These are phyloP conservation scores for Teratosphaeria epicoccoides DNA, from an alignment of 2,329 filamentous ascomycete species.

Conservation along the genomic window DNA sequence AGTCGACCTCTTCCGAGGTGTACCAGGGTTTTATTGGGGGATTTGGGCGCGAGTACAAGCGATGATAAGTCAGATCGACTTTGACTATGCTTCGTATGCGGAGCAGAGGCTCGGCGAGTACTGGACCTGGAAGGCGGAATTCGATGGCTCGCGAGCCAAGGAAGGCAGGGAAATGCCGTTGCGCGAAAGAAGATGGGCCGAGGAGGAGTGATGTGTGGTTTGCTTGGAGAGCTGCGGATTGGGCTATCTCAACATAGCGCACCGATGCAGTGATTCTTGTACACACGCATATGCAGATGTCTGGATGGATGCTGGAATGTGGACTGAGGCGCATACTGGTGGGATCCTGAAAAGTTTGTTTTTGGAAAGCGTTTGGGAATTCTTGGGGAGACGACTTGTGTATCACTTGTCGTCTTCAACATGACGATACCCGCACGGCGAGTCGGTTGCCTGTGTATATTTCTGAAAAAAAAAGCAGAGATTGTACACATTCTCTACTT, in stretches of 20 bases:
- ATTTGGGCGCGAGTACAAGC: slow-evolving; percentile 95
- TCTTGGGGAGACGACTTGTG: neutral
- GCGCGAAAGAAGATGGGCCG: slow-evolving; percentile 71
- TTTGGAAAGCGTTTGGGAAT: neutral
- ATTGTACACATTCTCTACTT: neutral
- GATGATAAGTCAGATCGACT: slow-evolving; percentile 87
- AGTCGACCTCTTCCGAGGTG: slow-evolving; percentile 76
- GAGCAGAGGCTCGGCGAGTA: slow-evolving; percentile 81
- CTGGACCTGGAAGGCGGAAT: slow-evolving; percentile 77
- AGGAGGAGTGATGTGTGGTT: slow-evolving; percentile 34
- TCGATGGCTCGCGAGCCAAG: slow-evolving; percentile 49
- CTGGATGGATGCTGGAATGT: neutral
- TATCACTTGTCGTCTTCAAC: neutral
- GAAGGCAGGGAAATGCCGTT: slow-evolving; percentile 53
- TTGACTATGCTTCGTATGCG: slow-evolving; percentile 89
- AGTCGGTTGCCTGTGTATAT: neutral
- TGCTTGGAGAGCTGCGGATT: too few species aligned
- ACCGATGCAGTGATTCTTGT: neutral
- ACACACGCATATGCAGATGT: neutral
- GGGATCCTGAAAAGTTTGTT: too few species aligned
- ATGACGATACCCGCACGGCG: neutral
- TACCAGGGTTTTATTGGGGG: slow-evolving; percentile 84
- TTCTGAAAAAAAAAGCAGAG: neutral
- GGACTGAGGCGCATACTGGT: too few species aligned
- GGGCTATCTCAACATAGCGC: neutral